Evolutionary conservation across 176 grass and related monocot genomes (phyloP).

Genomic region (Avena eriantha): DNA sequence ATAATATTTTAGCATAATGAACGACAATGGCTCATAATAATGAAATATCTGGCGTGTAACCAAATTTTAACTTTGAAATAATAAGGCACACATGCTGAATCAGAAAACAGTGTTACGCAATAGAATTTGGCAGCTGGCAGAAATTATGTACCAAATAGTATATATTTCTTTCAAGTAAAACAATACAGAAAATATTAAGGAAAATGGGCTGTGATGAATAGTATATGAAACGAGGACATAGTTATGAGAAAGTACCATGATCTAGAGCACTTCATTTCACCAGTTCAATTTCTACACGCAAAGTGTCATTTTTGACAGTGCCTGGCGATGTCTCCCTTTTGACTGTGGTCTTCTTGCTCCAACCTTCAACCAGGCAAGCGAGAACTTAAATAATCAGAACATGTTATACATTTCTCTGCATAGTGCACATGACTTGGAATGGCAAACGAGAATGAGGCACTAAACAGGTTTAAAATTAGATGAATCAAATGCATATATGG

Average conservation of each 20-base stretch:
- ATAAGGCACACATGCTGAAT: not conserved
- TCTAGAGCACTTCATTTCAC: not conserved
- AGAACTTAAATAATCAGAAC: not conserved
- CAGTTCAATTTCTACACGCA: not conserved
- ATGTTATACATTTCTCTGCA: not conserved
- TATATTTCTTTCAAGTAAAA: not conserved
- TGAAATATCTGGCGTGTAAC: not conserved
- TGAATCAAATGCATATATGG: not conserved
- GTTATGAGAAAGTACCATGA: slow-evolving; percentile 7
- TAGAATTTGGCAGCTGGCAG: not conserved
- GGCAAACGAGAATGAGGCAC: not conserved
- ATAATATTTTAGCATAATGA: not conserved
- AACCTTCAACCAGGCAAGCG: slow-evolving; percentile 8
- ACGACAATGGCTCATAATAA: not conserved
- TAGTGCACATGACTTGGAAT: not conserved
- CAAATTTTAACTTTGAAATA: not conserved
- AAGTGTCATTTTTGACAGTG: not conserved
- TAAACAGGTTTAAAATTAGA: not conserved
- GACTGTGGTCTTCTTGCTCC: not conserved
- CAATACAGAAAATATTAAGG: not conserved
- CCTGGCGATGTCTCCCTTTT: not conserved
- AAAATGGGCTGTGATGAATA: not conserved
- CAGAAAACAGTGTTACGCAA: not conserved
- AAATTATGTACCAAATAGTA: not conserved
- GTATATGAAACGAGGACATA: not conserved